Percentiles rank a stretch among this genome's conserved stretches.
These are phyloP conservation scores for Lipomyces sp. DNA, from an alignment of 805 yeast genomes.

Conservation along the genomic window DNA sequence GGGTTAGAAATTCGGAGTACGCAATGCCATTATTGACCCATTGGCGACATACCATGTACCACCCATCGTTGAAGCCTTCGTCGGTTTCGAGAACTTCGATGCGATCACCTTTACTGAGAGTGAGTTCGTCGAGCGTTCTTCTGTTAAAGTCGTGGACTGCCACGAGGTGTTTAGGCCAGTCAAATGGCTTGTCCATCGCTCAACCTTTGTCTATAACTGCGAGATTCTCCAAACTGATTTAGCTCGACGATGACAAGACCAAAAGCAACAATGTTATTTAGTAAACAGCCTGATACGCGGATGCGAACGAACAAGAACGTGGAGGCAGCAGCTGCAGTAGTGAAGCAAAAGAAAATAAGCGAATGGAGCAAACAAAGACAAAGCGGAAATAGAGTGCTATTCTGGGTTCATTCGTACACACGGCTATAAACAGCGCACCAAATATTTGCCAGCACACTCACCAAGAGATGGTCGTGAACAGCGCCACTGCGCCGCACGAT, in stretches of 20 bases:
- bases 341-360: neutral
- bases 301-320: neutral
- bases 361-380: neutral
- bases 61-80: slow-evolving; percentile 91
- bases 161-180: slow-evolving; percentile 40
- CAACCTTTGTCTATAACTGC: neutral
- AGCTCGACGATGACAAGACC: neutral
- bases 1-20: neutral
- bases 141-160: slow-evolving; percentile 88
- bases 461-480: too few species aligned
- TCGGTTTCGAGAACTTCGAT: slow-evolving; percentile 91
- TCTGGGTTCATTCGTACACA: neutral
- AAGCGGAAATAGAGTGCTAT: neutral
- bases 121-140: slow-evolving; percentile 87
- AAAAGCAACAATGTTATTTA: neutral
- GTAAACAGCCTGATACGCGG: neutral
- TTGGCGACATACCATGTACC: slow-evolving; percentile 68
- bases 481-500: neutral
- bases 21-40: slow-evolving; percentile 12
- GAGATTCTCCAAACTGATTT: neutral
- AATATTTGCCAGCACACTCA: too few species aligned
- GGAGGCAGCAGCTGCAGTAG: neutral
- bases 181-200: slow-evolving; percentile 3
- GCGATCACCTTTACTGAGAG: slow-evolving; percentile 78
- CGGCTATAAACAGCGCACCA: neutral